Evolutionary conservation across 2,329 filamentous ascomycete species (phyloP).

Genomic region (Colletotrichum sp.): DNA sequence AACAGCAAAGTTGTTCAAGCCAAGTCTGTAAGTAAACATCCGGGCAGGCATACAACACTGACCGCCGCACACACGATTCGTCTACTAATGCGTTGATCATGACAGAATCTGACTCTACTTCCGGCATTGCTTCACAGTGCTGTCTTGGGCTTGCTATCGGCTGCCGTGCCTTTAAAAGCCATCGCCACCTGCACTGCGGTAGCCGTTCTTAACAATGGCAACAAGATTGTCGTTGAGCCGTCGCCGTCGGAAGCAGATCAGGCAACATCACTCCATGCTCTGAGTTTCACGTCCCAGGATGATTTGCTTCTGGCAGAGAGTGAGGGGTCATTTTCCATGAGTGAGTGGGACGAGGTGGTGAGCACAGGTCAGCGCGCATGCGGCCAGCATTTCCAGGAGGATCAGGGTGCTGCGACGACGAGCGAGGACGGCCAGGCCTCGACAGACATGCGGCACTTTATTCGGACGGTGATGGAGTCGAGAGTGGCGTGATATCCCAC

Average conservation of each 20-base stretch:
- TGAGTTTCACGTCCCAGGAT: slow-evolving; percentile 78
- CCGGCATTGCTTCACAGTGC: slow-evolving; percentile 83
- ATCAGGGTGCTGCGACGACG: slow-evolving; percentile 43
- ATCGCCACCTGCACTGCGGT: slow-evolving; percentile 71
- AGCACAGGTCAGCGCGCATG: slow-evolving; percentile 71
- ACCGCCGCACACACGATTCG: neutral
- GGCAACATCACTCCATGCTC: slow-evolving; percentile 78
- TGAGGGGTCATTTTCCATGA: slow-evolving; percentile 76
- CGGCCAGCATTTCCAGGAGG: slow-evolving; percentile 46
- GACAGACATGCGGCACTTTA: slow-evolving; percentile 62
- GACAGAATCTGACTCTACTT: slow-evolving; percentile 77
- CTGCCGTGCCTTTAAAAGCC: slow-evolving; percentile 78
- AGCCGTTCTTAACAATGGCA: slow-evolving; percentile 54
- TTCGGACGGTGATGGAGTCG: slow-evolving; percentile 64
- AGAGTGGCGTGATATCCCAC: slow-evolving; percentile 45
- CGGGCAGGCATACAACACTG: neutral
- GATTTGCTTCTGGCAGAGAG: slow-evolving; percentile 82
- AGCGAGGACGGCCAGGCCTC: slow-evolving; percentile 49
- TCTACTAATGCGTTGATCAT: slow-evolving; percentile 19
- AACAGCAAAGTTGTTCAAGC: slow-evolving; percentile 66
- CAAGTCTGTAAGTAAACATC: slow-evolving; percentile 56
- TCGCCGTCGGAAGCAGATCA: slow-evolving; percentile 64
- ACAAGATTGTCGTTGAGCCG: slow-evolving; percentile 62
- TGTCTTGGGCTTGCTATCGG: slow-evolving; percentile 79
- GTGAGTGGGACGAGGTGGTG: slow-evolving; percentile 76